phyloP scores from a whole-genome alignment of 441 rosid genomes.

The Populus trichocarpa region DNA sequence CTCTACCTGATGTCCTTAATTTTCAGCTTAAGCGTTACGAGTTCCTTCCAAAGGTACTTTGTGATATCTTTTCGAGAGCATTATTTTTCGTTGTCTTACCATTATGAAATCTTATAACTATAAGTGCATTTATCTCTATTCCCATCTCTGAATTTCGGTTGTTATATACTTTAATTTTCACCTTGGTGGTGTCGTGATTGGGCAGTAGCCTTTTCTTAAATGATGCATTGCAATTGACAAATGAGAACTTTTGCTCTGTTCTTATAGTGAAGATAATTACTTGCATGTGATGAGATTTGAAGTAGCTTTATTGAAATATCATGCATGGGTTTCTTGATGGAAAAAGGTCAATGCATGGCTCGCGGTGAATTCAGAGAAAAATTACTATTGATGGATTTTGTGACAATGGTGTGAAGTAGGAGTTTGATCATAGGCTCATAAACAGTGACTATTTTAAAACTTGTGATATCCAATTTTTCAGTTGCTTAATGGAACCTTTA shows the following conservation, averaged over 20 bases:
- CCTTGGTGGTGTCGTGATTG: neutral
- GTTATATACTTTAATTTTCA: neutral
- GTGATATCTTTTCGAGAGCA: slow-evolving; percentile 7
- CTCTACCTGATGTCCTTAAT: slow-evolving; percentile 85
- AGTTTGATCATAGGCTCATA: neutral
- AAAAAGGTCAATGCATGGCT: neutral
- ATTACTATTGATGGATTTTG: neutral
- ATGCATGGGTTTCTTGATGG: neutral
- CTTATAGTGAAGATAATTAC: neutral
- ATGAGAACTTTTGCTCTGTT: neutral
- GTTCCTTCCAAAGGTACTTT: slow-evolving; percentile 84
- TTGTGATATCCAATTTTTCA: neutral
- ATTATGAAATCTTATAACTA: neutral
- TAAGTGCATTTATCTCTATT: neutral
- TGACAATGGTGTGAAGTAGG: neutral
- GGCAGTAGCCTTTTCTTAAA: neutral
- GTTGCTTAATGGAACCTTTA: neutral
- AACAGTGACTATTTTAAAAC: neutral
- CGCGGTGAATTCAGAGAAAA: neutral
- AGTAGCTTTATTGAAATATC: neutral
- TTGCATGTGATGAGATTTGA: neutral
- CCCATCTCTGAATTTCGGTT: neutral
- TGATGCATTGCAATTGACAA: neutral
- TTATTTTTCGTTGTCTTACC: neutral
- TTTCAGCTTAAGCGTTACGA: slow-evolving; percentile 96